These are phyloP conservation scores for Fusarium camptoceras DNA, from an alignment of 2,329 filamentous ascomycete species.

Conservation along the genomic window DNA sequence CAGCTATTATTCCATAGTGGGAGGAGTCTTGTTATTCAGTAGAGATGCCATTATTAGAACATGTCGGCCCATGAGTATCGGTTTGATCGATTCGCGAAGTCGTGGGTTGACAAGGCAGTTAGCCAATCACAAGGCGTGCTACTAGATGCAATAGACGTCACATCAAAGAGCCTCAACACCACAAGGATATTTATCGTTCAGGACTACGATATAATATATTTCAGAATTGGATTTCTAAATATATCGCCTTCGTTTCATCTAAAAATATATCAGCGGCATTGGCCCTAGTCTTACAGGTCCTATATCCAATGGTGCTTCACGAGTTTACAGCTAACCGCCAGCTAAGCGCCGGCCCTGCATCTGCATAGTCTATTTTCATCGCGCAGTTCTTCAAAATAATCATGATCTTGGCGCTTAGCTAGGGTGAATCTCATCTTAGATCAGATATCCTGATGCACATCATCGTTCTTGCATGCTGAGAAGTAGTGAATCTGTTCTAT, in stretches of 20 bases:
- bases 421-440: constrained; percentile 29
- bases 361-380: constrained; percentile 27
- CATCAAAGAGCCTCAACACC: constrained; percentile 46
- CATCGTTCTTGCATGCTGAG: constrained; percentile 18
- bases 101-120: background rate
- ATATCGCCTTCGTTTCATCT: constrained; percentile 13
- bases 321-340: constrained; percentile 36
- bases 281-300: constrained; percentile 7
- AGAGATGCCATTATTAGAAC: background rate
- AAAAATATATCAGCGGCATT: constrained; percentile 26
- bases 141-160: constrained; percentile 21
- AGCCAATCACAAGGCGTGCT: constrained; percentile 37
- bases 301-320: constrained; percentile 29
- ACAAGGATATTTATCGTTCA: constrained; percentile 11
- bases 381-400: constrained; percentile 31
- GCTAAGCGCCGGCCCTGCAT: constrained; percentile 43
- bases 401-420: constrained; percentile 30
- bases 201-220: background rate
- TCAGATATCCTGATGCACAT: constrained; percentile 28
- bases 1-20: background rate
- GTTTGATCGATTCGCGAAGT: constrained; percentile 5
- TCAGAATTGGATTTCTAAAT: constrained; percentile 15
- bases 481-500: constrained; percentile 5
- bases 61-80: background rate
- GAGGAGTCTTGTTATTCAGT: background rate